Evolutionary conservation across 148 eudicot species (phyloP).

Genomic region (Silene uniflora): DNA sequence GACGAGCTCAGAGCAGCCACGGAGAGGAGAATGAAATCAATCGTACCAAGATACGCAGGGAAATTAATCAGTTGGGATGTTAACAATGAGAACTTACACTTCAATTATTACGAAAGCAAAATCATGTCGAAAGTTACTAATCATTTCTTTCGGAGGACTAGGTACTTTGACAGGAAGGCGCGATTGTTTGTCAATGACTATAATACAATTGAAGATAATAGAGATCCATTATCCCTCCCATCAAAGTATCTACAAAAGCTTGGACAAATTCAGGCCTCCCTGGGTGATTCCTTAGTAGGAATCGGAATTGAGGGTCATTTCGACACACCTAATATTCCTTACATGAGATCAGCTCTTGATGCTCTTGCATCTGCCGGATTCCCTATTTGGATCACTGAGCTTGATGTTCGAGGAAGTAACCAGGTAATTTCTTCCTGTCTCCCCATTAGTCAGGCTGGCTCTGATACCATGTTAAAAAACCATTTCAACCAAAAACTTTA

Average conservation of each 20-base stretch:
- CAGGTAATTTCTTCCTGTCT: slow-evolving; percentile 28
- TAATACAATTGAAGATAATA: slow-evolving; percentile 42
- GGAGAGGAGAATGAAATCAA: slow-evolving; percentile 33
- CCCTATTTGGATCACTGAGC: slow-evolving; percentile 60
- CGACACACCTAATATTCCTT: slow-evolving; percentile 37
- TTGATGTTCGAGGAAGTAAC: slow-evolving; percentile 42
- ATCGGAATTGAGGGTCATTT: slow-evolving; percentile 53
- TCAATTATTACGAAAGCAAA: slow-evolving; percentile 34
- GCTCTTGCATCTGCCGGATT: slow-evolving; percentile 29
- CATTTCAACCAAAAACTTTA: no score
- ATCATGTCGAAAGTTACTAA: slow-evolving; percentile 43
- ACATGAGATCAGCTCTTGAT: slow-evolving; percentile 56
- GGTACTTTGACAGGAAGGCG: slow-evolving; percentile 33
- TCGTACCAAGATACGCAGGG: slow-evolving; percentile 50
- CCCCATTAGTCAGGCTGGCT: no score
- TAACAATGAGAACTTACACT: slow-evolving; percentile 61
- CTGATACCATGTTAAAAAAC: no score
- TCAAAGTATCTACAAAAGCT: slow-evolving; percentile 37
- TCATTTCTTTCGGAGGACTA: slow-evolving; percentile 32
- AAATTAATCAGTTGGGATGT: slow-evolving; percentile 62
- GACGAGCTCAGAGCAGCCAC: slow-evolving; percentile 23
- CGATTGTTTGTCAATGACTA: slow-evolving; percentile 55
- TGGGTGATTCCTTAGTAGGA: slow-evolving; percentile 31
- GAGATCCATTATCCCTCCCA: slow-evolving; percentile 38
- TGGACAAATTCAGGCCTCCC: slow-evolving; percentile 13